Evolutionary conservation across 805 yeast genomes (phyloP), one percentile per base, ranked within the genome.

Genomic region (Metschnikowia shivogae): DNA sequence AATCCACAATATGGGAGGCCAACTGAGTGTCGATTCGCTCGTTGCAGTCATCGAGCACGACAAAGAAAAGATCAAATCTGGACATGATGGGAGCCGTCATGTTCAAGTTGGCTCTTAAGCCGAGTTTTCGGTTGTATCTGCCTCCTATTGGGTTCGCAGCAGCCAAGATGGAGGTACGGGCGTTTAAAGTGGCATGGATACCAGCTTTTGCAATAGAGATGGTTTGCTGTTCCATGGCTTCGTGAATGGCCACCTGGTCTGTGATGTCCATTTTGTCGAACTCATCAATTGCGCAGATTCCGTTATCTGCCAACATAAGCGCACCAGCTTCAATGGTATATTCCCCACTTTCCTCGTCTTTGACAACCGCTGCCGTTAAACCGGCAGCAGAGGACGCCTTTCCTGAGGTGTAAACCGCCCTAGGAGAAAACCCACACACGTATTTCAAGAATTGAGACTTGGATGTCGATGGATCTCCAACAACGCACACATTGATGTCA

Each of bases 71-170:
- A 67, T 93, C 99, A 64, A 93, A 93, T 68, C 99, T 82, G 27
- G 98, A 92, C 97, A 93, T 93, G 62, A 93, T 93, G 1, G 99
- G 99, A 1, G 97, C 98, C 12, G 96, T 87, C 97, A 93, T 89
- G 59, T 85, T 83, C 60, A 93, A 74, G 61, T 93, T 93, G 39
- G 95, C 82, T 51, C 96, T 74, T 48, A 93, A 73, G 1, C 95
- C 86, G 39, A 82, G 63, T 60, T 88, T 89, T 45, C 96, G 78
- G 65, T 93, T 92, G 64, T 93, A 93, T 57, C 99, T 74, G 42
- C 99, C 99, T n/a, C 89, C 95, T 46, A 93, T 81, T 19, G 99
- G 99, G 64, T 93, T 93, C 1, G 99, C 99, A n/a, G 99, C 98
- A 0, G 99, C 99, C 40, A 93, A 69, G 56, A 93, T 93, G 0